phyloP scores from a whole-genome alignment of 2,329 filamentous ascomycete species.

The Cladosporium sp. region DNA sequence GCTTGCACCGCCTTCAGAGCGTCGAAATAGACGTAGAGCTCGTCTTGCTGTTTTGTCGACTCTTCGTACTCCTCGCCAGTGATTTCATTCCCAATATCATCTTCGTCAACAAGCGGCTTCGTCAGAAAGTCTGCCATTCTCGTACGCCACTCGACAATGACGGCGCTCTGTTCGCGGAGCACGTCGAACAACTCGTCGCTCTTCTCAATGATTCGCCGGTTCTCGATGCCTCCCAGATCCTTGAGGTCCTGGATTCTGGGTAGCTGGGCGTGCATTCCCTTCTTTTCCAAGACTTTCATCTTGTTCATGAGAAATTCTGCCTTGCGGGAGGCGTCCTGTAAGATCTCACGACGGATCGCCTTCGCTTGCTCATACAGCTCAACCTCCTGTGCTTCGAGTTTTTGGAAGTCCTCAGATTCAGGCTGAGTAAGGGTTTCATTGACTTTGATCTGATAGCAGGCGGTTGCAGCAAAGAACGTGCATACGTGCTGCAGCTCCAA shows the following conservation, averaged over 20 bases:
- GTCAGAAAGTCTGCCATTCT: conserved; percentile 70
- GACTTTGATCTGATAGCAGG: conserved; percentile 78
- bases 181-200: conserved; percentile 64
- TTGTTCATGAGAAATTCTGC: conserved; percentile 64
- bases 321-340: conserved; percentile 60
- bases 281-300: conserved; percentile 47
- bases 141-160: conserved; percentile 74
- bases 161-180: conserved; percentile 70
- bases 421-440: conserved; percentile 64
- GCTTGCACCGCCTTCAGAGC: conserved; percentile 72
- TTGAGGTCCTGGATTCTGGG: conserved; percentile 49
- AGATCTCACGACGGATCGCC: conserved; percentile 71
- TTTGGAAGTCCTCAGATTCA: conserved; percentile 65
- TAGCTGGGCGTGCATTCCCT: conserved; percentile 57
- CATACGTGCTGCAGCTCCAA: conserved; percentile 81
- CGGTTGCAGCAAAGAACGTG: conserved; percentile 81
- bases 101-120: conserved; percentile 78
- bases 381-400: conserved; percentile 69
- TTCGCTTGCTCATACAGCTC: conserved; percentile 78
- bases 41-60: conserved; percentile 83
- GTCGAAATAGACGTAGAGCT: conserved; percentile 84
- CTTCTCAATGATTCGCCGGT: conserved; percentile 63
- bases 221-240: conserved; percentile 70
- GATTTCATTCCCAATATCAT: conserved; percentile 66
- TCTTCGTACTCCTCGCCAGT: conserved; percentile 89